Base-by-base conservation (phyloP, 139 green algal genomes). In the Micractinium conductrix region DNA sequence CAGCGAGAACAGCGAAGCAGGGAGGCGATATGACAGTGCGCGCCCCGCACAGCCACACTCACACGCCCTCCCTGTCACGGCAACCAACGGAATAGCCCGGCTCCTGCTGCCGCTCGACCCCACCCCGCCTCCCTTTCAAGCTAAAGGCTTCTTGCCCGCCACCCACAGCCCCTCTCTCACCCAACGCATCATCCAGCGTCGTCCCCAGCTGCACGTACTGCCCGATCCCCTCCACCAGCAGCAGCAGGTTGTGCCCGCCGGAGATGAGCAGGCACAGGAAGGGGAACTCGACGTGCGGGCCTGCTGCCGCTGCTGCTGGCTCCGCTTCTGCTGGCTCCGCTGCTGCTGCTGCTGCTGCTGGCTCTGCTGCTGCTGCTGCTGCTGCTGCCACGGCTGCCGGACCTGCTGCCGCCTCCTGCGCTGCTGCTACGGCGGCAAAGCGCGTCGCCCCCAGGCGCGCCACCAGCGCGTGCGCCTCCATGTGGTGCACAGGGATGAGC, bases 381-480 rank as follows among this genome's bases (percentile, higher is more conserved):
- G 68, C n/a, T n/a, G 53, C 53, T 22, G 53, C 53, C 53, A 62
- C 8, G 7, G 53, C 53, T 78, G 24, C 38, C 43, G 68, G 68
- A 55, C 69, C 48, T 81, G 69, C 70, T 40, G 33, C n/a, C 35
- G 74, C 48, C 40, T 55, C 14, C 30, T 55, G 58, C 24, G 30
- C 43, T 37, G 78, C 78, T 17, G 58, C 78, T 17, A 65, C 78
- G 30, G 26, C 7, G 16, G 78, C 78, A 84, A 84, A 84, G 48
- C 44, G 53, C 0, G 70, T 75, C 30, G 78, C 55, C 8, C 73
- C 65, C 85, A 95, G 60, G 12, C 96, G 84, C 0, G 95, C 95
- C 37, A 99, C 93, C n/a, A 99, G 88, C 0, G 95, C 93, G 84
- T 99, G 97, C 6, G 97, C 97, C 90, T 99, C 97, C 96, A 99